Percentiles rank a stretch among this genome's conserved stretches.
phyloP scores from a whole-genome alignment of 73 alveolate genomes.

The Breviolum minutum region DNA sequence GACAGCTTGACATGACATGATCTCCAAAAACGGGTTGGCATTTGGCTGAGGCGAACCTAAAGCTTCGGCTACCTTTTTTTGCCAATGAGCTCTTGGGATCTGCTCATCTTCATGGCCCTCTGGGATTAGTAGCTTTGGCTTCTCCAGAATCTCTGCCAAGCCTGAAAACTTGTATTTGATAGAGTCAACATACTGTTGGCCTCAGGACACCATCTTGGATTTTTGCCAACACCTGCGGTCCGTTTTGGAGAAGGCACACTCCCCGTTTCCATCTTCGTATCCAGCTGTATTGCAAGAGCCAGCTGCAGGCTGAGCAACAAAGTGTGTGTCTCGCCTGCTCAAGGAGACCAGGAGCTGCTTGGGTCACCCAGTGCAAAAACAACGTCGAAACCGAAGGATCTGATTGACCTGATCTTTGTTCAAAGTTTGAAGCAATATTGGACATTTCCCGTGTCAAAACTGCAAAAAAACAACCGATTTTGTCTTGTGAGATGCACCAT shows the following conservation, averaged over 20 bases:
- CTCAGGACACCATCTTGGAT: constrained; percentile 69
- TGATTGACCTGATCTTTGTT: too few relatives aligned
- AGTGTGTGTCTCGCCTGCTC: constrained; percentile 46
- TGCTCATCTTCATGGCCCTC: constrained; percentile 65
- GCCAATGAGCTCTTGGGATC: constrained; percentile 72
- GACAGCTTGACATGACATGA: too few relatives aligned
- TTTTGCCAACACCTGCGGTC: constrained; percentile 52
- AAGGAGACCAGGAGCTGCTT: constrained; percentile 61
- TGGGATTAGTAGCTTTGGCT: constrained; percentile 37
- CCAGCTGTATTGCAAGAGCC: not conserved
- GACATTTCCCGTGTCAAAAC: too few relatives aligned
- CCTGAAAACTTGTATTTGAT: not conserved
- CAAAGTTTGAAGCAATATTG: too few relatives aligned
- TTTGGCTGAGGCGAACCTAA: constrained; percentile 40
- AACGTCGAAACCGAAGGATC: not conserved
- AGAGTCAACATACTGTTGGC: too few relatives aligned
- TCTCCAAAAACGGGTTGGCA: too few relatives aligned
- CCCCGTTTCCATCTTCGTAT: not conserved
- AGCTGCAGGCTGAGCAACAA: constrained; percentile 26
- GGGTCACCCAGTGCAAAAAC: not conserved
- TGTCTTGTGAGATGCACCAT: too few relatives aligned
- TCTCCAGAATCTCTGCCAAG: not conserved
- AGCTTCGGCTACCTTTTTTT: constrained; percentile 68
- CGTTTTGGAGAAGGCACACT: constrained; percentile 27
- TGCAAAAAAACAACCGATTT: too few relatives aligned